phyloP scores from a whole-genome alignment of 345 rosid species.

The Bruguiera gymnorhiza region DNA sequence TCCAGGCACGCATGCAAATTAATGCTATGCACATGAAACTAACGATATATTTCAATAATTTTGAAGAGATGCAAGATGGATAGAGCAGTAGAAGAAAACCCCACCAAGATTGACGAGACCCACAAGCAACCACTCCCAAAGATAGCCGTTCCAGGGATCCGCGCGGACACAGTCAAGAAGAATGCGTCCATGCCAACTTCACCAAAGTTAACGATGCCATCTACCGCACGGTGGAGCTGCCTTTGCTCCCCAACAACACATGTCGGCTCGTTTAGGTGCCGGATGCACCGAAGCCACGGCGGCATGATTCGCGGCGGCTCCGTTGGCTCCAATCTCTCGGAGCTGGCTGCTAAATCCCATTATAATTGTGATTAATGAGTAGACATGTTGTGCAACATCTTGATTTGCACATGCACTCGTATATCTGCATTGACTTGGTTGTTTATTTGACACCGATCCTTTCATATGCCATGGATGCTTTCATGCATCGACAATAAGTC shows the following conservation, averaged over 20 bases:
- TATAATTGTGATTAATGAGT: too few species aligned
- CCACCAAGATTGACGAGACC: neutral
- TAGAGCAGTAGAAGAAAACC: neutral
- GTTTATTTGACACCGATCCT: too few species aligned
- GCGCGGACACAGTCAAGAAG: neutral
- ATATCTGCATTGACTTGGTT: too few species aligned
- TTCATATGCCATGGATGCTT: too few species aligned
- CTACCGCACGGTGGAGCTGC: slow-evolving; percentile 35
- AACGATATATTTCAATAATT: neutral
- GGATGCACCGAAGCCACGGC: slow-evolving; percentile 47
- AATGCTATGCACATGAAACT: neutral
- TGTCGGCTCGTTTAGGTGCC: slow-evolving; percentile 70
- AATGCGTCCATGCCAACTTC: slow-evolving; percentile 13
- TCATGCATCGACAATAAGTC: too few species aligned
- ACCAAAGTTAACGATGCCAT: neutral
- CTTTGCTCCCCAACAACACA: slow-evolving; percentile 81
- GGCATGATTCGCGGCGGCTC: slow-evolving; percentile 52
- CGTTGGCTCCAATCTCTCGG: slow-evolving; percentile 54
- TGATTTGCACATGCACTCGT: too few species aligned
- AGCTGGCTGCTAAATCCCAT: slow-evolving; percentile 32
- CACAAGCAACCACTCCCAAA: neutral
- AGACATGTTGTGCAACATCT: too few species aligned
- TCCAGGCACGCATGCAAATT: neutral
- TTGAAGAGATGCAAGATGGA: neutral
- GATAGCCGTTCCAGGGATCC: too few species aligned